phyloP scores from a whole-genome alignment of 306 rosid genomes.

The Albizia julibrissin region DNA sequence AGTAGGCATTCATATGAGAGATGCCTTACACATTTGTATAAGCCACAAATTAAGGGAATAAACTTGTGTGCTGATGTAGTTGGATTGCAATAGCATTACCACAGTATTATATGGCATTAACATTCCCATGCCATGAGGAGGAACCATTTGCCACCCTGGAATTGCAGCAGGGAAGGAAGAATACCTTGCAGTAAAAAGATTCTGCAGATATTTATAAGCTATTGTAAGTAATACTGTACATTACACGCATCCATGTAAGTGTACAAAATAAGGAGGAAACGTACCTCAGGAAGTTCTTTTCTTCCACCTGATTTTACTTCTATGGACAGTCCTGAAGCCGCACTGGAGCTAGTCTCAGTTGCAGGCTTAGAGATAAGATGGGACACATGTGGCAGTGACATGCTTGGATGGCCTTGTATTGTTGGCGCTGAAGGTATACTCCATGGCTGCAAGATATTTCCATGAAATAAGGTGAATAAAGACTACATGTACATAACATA shows the following conservation, averaged over 20 bases:
- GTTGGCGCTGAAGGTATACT: conserved; percentile 38
- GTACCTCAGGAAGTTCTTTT: conserved; percentile 82
- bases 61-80: conserved; percentile 1
- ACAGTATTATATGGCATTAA: conserved; percentile 55
- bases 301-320: conserved; percentile 64
- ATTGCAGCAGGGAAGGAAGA: conserved; percentile 57
- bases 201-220: conserved; percentile 57
- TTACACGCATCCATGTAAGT: background rate
- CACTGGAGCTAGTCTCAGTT: conserved; percentile 38
- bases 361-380: conserved; percentile 41
- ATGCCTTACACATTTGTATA: conserved; percentile 25
- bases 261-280: conserved; percentile 17
- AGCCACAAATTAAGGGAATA: conserved; percentile 26
- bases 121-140: conserved; percentile 60
- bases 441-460: conserved; percentile 57
- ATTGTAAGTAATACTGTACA: conserved; percentile 29
- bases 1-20: conserved; percentile 36
- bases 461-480: conserved; percentile 31
- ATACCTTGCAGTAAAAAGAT: conserved; percentile 61
- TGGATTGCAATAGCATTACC: conserved; percentile 47
- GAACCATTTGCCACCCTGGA: conserved; percentile 79
- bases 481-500: conserved; percentile 12
- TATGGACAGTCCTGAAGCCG: conserved; percentile 46
- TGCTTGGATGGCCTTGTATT: conserved; percentile 52
- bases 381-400: conserved; percentile 46